phyloP scores from a whole-genome alignment of 1,284 basidiomycete genomes.

The Apiotrichum veenhuisii region DNA sequence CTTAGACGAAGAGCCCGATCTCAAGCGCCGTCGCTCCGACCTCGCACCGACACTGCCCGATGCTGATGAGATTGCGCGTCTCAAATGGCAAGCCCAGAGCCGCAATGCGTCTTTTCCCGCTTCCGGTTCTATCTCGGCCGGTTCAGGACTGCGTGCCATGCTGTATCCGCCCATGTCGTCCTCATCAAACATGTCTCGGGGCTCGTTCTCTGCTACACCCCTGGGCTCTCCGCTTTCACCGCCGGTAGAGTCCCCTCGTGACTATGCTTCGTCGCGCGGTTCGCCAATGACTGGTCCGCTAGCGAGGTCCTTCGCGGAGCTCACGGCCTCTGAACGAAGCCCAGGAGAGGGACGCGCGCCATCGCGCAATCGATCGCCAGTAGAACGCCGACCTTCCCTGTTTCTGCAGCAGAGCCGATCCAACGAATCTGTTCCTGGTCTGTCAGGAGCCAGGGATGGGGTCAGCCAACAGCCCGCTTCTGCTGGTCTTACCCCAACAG shows the following conservation, averaged over 20 bases:
- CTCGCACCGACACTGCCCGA: slow-evolving; percentile 29
- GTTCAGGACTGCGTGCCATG: slow-evolving; percentile 18
- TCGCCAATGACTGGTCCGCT: slow-evolving; percentile 38
- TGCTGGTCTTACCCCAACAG: background rate
- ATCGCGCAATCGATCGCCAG: slow-evolving; percentile 8
- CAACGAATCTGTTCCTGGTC: slow-evolving; percentile 13
- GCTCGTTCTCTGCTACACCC: slow-evolving; percentile 25
- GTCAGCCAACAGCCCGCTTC: background rate
- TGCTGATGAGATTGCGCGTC: slow-evolving; percentile 38
- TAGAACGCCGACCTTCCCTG: slow-evolving; percentile 22
- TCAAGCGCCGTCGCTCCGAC: slow-evolving; percentile 42
- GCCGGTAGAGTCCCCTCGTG: slow-evolving; percentile 11
- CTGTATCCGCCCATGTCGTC: slow-evolving; percentile 27
- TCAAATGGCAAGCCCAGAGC: slow-evolving; percentile 42
- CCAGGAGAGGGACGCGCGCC: slow-evolving; percentile 10
- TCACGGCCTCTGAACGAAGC: slow-evolving; percentile 26
- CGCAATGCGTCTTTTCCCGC: slow-evolving; percentile 42
- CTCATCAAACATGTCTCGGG: slow-evolving; percentile 22
- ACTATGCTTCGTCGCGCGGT: slow-evolving; percentile 24
- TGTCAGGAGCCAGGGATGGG: background rate
- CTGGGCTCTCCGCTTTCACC: slow-evolving; percentile 16
- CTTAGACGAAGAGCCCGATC: slow-evolving; percentile 31
- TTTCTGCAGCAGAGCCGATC: slow-evolving; percentile 8
- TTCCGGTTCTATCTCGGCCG: slow-evolving; percentile 14
- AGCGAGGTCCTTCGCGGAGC: slow-evolving; percentile 38